Evolutionary conservation across 1,284 basidiomycete species (phyloP).

Genomic region (Trichosporon sp.): DNA sequence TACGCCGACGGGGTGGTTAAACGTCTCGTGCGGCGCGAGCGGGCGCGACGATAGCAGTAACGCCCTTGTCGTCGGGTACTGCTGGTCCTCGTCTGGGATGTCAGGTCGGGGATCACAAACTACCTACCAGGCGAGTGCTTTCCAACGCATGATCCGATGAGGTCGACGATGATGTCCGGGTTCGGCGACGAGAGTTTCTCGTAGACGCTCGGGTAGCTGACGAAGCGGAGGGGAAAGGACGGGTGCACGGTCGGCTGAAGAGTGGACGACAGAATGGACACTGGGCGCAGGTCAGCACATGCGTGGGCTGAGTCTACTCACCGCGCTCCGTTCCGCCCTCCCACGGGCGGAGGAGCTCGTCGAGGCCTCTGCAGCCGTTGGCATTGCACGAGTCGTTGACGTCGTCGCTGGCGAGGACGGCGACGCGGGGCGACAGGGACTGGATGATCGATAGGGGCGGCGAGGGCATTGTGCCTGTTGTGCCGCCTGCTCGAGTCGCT

Average conservation of each 20-base stretch:
- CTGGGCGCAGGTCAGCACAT: conserved; percentile 23
- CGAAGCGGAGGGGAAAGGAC: conserved; percentile 47
- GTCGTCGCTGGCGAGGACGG: conserved; percentile 46
- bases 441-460: conserved; percentile 46
- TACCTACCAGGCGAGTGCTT: conserved; percentile 15
- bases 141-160: conserved; percentile 32
- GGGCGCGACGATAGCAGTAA: conserved; percentile 45
- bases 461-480: conserved; percentile 39
- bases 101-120: background rate
- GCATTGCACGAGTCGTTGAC: conserved; percentile 43
- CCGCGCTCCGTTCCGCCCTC: conserved; percentile 46
- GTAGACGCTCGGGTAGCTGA: conserved; percentile 41
- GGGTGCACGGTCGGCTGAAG: conserved; percentile 47
- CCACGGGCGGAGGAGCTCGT: conserved; percentile 49
- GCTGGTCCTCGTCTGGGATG: conserved; percentile 40
- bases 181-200: conserved; percentile 31
- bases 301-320: too few relatives aligned
- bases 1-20: conserved; percentile 49
- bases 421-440: conserved; percentile 47
- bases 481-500: background rate
- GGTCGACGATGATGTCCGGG: conserved; percentile 47
- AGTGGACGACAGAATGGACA: conserved; percentile 46
- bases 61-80: conserved; percentile 46
- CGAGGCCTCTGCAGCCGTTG: conserved; percentile 47
- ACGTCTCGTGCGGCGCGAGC: conserved; percentile 46